These are phyloP conservation scores for Cercospora canescens DNA, from an alignment of 2,329 filamentous ascomycete species.

Conservation along the genomic window DNA sequence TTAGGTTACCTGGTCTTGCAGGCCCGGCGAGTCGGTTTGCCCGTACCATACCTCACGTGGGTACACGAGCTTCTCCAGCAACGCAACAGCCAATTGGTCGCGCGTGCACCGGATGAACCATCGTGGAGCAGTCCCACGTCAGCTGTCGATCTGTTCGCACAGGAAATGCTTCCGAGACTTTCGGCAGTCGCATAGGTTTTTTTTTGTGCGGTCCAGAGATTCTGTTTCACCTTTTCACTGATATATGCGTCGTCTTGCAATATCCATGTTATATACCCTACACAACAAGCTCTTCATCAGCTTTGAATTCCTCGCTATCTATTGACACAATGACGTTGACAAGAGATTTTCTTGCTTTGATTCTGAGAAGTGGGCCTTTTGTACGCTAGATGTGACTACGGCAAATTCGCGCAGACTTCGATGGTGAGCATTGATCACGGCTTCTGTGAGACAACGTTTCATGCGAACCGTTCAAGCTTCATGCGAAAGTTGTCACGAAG, in stretches of 20 bases:
- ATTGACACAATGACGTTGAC: not conserved
- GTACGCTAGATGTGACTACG: not conserved
- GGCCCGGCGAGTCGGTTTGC: conserved; percentile 13
- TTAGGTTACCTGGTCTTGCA: conserved; percentile 18
- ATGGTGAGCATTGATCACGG: not conserved
- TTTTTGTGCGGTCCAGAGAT: not conserved
- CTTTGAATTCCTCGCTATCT: not conserved
- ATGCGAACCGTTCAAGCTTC: not conserved
- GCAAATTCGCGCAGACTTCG: not conserved
- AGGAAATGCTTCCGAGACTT: not conserved
- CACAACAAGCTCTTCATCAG: not conserved
- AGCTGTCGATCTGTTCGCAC: not conserved
- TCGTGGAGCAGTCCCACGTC: not conserved
- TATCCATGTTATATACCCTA: not conserved
- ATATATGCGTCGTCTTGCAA: not conserved
- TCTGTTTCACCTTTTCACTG: not conserved
- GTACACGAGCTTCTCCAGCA: conserved; percentile 18
- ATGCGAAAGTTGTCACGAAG: conserved; percentile 11
- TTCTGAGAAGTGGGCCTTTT: not conserved
- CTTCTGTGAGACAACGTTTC: not conserved
- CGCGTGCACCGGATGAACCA: not conserved
- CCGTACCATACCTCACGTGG: conserved; percentile 15
- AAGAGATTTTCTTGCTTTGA: not conserved
- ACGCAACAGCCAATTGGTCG: conserved; percentile 11
- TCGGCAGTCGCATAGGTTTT: not conserved